Evolutionary conservation across 1,284 basidiomycete genomes (phyloP), one percentile per base, ranked within the genome.

Genomic region (Cerioporus squamosus): DNA sequence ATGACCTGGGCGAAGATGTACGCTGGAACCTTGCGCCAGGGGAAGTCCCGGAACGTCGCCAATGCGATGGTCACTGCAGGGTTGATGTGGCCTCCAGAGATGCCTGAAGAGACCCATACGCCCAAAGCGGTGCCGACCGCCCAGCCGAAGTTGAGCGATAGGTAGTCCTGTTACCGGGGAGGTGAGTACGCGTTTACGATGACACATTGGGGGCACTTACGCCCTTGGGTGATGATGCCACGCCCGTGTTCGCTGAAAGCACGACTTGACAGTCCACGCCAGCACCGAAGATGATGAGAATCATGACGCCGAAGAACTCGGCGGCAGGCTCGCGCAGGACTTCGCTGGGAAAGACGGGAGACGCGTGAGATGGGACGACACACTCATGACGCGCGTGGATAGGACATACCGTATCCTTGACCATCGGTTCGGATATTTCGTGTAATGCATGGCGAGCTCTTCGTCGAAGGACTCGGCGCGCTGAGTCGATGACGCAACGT

Each of bases 21-120:
- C 63, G 69, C 77, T 0, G 90, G 88, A 0, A 93, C 89, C 69
- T 93, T 94, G 60, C 81, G 82, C 84, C 86, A 88, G 1, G 93
- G 90, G 72, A 95, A 94, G 50, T 80, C 80, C 56, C 92, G 84
- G 68, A 86, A 85, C 5, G 84, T 76, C 1, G 89, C 89, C 45
- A 93, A 67, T 5, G 85, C 79, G 38, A 94, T 67, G 2, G 91
- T 94, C 14, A 92, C 90, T 23, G 88, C 89, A 44, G 90, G 91
- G 67, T 93, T 93, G 62, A 92, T 82, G 68, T 93, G 90, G 33
- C 89, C 91, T 18, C 90, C 89, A 47, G 88, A 90, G 57, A 90
- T 82, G 46, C 85, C 85, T 50, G 78, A 81, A 14, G 82, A 81
- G 6, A 85, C 75, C 87, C 87, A 91, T 2, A 87, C 87, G 42